Evolutionary conservation across 2,329 filamentous ascomycete species (phyloP).

Genomic region (Didymella pomorum): DNA sequence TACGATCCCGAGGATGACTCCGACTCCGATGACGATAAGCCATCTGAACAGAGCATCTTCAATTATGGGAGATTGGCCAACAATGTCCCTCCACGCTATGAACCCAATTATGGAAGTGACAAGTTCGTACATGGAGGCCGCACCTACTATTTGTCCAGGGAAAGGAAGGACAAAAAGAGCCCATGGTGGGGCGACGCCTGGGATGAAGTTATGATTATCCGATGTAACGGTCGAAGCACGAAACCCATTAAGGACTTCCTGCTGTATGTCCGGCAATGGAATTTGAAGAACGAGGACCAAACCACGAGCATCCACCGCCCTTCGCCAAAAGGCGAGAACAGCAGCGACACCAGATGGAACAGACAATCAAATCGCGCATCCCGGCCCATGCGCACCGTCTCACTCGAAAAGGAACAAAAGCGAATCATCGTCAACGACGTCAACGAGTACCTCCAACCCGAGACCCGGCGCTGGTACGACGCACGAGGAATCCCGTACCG

Average conservation of each 20-base stretch:
- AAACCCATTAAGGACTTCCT: conserved; percentile 59
- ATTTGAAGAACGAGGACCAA: conserved; percentile 52
- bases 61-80: conserved; percentile 60
- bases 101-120: conserved; percentile 58
- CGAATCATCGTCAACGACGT: conserved; percentile 72
- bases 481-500: conserved; percentile 86
- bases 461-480: conserved; percentile 79
- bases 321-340: conserved; percentile 49
- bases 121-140: conserved; percentile 55
- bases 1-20: conserved; percentile 46
- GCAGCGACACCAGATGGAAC: conserved; percentile 49
- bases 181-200: conserved; percentile 37
- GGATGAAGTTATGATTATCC: conserved; percentile 55
- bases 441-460: conserved; percentile 78
- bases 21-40: conserved; percentile 46
- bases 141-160: conserved; percentile 52
- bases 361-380: conserved; percentile 65
- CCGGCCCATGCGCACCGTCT: conserved; percentile 76
- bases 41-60: conserved; percentile 55
- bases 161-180: conserved; percentile 41
- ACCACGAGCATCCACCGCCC: conserved; percentile 57
- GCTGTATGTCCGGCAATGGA: conserved; percentile 55
- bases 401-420: conserved; percentile 74
- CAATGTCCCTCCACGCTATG: conserved; percentile 58
- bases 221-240: conserved; percentile 58